These are phyloP conservation scores for Carex myosuroides DNA, from an alignment of 176 grass and related monocot genomes.

Conservation along the genomic window DNA sequence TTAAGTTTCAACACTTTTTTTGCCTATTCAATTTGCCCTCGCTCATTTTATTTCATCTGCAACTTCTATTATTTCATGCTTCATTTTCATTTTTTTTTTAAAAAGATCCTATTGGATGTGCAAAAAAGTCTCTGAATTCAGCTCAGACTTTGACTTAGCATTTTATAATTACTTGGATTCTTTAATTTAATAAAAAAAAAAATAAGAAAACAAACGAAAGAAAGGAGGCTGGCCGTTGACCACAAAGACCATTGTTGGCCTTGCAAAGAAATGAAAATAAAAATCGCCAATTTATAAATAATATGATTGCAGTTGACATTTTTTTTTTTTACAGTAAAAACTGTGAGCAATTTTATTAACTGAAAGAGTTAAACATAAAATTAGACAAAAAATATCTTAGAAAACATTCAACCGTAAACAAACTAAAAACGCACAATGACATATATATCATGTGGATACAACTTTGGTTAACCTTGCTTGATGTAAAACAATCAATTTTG, in stretches of 20 bases:
- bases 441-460: too few relatives aligned
- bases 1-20: not conserved
- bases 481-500: too few relatives aligned
- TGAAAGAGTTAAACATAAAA: too few relatives aligned
- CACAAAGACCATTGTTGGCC: not conserved
- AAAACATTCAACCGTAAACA: too few relatives aligned
- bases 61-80: not conserved
- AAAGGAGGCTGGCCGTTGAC: not conserved
- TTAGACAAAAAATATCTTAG: too few relatives aligned
- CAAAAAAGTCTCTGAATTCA: not conserved
- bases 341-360: too few relatives aligned
- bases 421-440: too few relatives aligned
- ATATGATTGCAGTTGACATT: not conserved
- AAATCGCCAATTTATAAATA: not conserved
- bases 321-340: too few relatives aligned
- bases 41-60: not conserved
- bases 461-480: too few relatives aligned
- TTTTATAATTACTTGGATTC: not conserved
- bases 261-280: not conserved
- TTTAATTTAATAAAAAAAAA: not conserved
- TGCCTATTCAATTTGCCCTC: not conserved
- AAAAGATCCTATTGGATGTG: not conserved
- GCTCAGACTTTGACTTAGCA: not conserved
- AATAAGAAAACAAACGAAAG: not conserved
- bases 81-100: not conserved